phyloP scores from a whole-genome alignment of 768 basidiomycete genomes.

The Hydnomerulius pinastri region DNA sequence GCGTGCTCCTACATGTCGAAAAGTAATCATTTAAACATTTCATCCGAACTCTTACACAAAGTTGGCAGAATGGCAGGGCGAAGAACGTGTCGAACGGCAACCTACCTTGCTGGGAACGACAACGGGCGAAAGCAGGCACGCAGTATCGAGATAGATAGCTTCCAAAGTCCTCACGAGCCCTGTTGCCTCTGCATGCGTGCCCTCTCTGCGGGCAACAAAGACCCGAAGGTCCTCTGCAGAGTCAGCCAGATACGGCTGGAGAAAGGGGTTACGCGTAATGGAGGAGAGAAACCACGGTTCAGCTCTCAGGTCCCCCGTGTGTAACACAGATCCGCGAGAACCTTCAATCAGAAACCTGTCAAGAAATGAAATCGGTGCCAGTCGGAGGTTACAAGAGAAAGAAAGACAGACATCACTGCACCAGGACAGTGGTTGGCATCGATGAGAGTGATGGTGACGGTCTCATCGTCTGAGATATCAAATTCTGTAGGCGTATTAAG shows the following conservation, averaged over 20 bases:
- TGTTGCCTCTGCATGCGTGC: conserved; percentile 19
- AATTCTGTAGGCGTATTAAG: conserved; percentile 65
- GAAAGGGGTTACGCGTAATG: conserved; percentile 65
- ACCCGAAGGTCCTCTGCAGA: conserved; percentile 26
- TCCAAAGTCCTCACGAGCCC: conserved; percentile 56
- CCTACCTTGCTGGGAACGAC: conserved; percentile 66
- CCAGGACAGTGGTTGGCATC: conserved; percentile 97
- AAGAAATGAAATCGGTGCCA: neutral
- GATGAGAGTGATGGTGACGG: conserved; percentile 74
- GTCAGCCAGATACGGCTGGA: conserved; percentile 66
- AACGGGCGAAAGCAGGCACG: conserved; percentile 53
- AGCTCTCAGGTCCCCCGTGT: conserved; percentile 92
- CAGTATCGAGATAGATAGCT: conserved; percentile 84
- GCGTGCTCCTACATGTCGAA: conserved; percentile 55
- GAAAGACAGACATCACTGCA: conserved; percentile 73
- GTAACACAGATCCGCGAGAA: conserved; percentile 67
- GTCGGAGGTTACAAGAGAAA: neutral
- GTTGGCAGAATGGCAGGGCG: no score
- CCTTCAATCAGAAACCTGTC: conserved; percentile 85
- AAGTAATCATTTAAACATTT: no score
- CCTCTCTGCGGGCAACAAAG: conserved; percentile 26
- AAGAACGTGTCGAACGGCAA: no score
- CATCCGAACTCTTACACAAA: no score
- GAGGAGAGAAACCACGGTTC: conserved; percentile 79
- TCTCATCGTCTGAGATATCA: conserved; percentile 55